Evolutionary conservation across 306 rosid genomes (phyloP).

Genomic region (Carpinus fangiana): DNA sequence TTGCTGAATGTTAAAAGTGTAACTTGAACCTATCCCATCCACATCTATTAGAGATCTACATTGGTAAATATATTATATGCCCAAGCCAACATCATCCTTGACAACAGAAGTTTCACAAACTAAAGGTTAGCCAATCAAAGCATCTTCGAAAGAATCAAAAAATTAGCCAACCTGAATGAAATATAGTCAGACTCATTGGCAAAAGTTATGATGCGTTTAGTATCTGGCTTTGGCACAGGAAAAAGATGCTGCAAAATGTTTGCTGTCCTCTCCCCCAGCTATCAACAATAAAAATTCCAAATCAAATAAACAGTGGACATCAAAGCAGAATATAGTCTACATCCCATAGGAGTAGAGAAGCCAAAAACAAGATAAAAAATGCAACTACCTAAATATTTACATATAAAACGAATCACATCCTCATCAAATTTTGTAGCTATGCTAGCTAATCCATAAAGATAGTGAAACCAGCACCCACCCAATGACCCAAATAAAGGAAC

Average conservation of each 20-base stretch:
- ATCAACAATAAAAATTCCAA: constrained; percentile 31
- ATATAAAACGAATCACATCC: not conserved
- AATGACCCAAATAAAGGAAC: not conserved
- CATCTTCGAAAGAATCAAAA: not conserved
- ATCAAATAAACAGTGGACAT: constrained; percentile 18
- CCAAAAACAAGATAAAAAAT: not conserved
- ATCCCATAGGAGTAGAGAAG: not conserved
- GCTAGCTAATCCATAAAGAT: not conserved
- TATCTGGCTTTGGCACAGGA: constrained; percentile 91
- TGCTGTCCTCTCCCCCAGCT: constrained; percentile 85
- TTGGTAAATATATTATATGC: not conserved
- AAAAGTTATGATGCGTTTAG: constrained; percentile 80
- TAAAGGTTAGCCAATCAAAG: constrained; percentile 5
- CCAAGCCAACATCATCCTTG: not conserved
- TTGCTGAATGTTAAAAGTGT: too few relatives aligned
- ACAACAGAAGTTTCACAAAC: not conserved
- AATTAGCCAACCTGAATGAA: constrained; percentile 77
- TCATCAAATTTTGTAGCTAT: too few relatives aligned
- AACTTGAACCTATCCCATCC: too few relatives aligned
- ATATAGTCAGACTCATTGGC: constrained; percentile 77
- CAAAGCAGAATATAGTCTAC: constrained; percentile 6
- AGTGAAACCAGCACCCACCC: not conserved
- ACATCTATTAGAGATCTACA: not conserved
- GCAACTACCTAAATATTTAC: not conserved
- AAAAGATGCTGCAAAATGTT: constrained; percentile 84